phyloP scores from a whole-genome alignment of 371 early-diverging fungal genomes.

The Dichotomocladium elegans region DNA sequence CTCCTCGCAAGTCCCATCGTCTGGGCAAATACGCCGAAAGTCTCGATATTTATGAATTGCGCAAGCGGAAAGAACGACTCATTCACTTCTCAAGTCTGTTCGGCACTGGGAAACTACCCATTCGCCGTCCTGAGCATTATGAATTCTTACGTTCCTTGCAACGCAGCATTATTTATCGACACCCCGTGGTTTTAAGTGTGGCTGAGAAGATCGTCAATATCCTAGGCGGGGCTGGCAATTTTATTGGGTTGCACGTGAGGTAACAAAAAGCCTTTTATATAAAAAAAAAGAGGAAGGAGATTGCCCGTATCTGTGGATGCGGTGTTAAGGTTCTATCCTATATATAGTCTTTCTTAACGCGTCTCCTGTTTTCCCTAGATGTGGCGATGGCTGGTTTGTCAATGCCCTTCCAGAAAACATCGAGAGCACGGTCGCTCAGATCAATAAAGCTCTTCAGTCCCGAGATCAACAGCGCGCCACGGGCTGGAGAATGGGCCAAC shows the following conservation, averaged over 20 bases:
- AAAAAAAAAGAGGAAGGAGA: no score
- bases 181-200: conserved; percentile 41
- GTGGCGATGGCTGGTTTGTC: conserved; percentile 56
- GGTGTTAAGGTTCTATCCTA: background rate
- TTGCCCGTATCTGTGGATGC: no score
- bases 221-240: conserved; percentile 51
- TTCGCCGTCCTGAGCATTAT: conserved; percentile 33
- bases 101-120: conserved; percentile 45
- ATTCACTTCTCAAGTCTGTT: conserved; percentile 47
- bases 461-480: background rate
- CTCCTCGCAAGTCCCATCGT: conserved; percentile 30
- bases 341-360: background rate
- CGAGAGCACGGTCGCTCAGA: conserved; percentile 22
- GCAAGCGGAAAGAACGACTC: conserved; percentile 24
- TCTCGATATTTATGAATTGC: conserved; percentile 32
- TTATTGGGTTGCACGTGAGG: conserved; percentile 52
- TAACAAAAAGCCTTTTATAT: conserved; percentile 6
- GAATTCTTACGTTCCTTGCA: conserved; percentile 32
- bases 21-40: conserved; percentile 39
- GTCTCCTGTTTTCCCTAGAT: conserved; percentile 17
- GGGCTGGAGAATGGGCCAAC: no score
- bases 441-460: conserved; percentile 11
- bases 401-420: conserved; percentile 36
- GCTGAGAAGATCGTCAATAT: conserved; percentile 39
- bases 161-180: conserved; percentile 38